Evolutionary conservation across 73 alveolate species (phyloP).

Genomic region (Paramecium primaurelia): DNA sequence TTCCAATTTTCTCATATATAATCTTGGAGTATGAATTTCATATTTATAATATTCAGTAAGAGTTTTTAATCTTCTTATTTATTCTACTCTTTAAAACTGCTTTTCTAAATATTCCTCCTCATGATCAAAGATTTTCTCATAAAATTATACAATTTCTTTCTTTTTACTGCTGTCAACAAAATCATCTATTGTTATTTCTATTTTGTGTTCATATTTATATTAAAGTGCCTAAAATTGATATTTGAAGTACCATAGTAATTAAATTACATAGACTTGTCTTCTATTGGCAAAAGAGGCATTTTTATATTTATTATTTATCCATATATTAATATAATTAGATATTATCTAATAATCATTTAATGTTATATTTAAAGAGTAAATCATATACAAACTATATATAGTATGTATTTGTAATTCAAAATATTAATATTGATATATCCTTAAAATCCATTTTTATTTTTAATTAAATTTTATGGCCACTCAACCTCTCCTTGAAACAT

Average conservation of each 20-base stretch:
- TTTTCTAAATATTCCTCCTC: neutral
- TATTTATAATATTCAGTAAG: neutral
- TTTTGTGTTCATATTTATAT: neutral
- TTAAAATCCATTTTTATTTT: neutral
- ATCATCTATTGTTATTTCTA: neutral
- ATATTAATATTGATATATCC: neutral
- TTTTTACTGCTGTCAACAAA: neutral
- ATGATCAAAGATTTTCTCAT: neutral
- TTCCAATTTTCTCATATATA: neutral
- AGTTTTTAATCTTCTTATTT: neutral
- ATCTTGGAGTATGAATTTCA: neutral
- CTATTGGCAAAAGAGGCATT: constrained; percentile 17
- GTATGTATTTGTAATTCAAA: neutral
- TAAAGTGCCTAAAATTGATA: neutral
- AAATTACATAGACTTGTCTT: neutral
- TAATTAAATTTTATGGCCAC: neutral
- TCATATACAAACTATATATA: neutral
- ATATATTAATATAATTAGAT: neutral
- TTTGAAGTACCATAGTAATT: neutral
- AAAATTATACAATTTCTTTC: neutral
- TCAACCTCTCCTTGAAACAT: neutral
- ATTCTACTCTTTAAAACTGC: neutral
- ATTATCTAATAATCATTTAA: neutral
- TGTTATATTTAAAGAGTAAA: neutral
- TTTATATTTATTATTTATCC: neutral